Evolutionary conservation across 2,329 filamentous ascomycete species (phyloP).

Genomic region (Bipolaris cookei): DNA sequence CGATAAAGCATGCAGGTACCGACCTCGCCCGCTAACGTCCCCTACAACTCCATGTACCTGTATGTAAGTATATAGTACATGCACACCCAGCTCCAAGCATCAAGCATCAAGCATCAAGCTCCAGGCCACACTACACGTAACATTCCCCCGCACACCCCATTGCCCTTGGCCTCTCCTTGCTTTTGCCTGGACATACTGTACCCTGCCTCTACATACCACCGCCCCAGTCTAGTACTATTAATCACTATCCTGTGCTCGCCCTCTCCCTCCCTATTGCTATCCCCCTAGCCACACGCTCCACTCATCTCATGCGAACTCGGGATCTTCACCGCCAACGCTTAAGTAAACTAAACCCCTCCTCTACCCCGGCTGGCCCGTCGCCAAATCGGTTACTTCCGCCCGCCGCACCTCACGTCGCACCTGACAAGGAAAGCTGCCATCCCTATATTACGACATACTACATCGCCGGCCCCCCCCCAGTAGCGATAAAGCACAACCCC

Average conservation of each 20-base stretch:
- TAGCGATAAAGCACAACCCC: slow-evolving; percentile 11
- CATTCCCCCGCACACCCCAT: background rate
- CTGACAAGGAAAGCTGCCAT: background rate
- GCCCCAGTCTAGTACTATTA: too few species aligned
- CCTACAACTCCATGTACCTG: background rate
- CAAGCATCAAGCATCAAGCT: background rate
- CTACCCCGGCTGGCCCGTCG: slow-evolving; percentile 4
- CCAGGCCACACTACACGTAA: too few species aligned
- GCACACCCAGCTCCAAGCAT: background rate
- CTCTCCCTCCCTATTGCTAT: background rate
- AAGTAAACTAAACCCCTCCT: slow-evolving; percentile 6
- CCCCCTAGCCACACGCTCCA: background rate
- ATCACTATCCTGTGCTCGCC: background rate
- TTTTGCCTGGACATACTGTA: background rate
- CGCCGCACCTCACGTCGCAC: slow-evolving; percentile 7
- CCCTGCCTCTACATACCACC: background rate
- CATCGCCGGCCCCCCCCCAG: slow-evolving; percentile 7
- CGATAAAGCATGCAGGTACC: slow-evolving; percentile 23
- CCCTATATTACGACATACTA: slow-evolving; percentile 15
- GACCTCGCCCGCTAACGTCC: background rate
- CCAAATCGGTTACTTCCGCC: slow-evolving; percentile 17
- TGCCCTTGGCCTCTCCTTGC: background rate
- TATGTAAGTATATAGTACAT: too few species aligned
- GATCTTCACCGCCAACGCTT: slow-evolving; percentile 20
- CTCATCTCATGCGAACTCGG: slow-evolving; percentile 1